Conservation (phyloP, 2,329 filamentous ascomycete genomes). For the Kalaharituber pfeilii region DNA sequence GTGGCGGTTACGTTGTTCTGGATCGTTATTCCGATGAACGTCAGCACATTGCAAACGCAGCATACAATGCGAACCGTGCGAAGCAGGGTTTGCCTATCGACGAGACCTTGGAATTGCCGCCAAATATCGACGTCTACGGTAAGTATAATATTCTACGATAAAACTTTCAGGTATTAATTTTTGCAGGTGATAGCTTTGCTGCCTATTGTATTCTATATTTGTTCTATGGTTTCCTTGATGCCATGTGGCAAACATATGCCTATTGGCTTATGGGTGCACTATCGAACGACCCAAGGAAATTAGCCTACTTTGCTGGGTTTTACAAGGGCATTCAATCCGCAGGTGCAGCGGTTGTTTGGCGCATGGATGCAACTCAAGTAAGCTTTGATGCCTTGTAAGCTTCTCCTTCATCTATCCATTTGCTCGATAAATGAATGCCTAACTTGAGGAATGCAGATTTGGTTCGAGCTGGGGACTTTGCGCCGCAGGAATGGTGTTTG, state of each 20-base stretch:
- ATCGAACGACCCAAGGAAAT: constrained; percentile 79
- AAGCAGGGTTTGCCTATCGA: background rate
- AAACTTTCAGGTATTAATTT: no score
- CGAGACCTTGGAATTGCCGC: background rate
- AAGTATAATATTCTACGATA: background rate
- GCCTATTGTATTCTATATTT: constrained; percentile 67
- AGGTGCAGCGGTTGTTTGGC: constrained; percentile 42
- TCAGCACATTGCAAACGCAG: background rate
- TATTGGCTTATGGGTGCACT: constrained; percentile 96
- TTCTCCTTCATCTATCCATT: background rate
- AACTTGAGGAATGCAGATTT: constrained; percentile 6
- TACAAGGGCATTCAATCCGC: constrained; percentile 78
- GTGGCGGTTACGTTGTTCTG: constrained; percentile 8
- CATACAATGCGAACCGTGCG: background rate
- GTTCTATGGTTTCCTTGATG: constrained; percentile 79
- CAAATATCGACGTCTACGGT: constrained; percentile 12
- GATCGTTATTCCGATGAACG: background rate
- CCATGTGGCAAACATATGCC: constrained; percentile 72
- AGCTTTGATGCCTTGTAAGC: constrained; percentile 14
- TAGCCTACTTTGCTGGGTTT: constrained; percentile 80
- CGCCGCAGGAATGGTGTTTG: constrained; percentile 14
- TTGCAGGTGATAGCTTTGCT: background rate
- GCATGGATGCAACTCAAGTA: constrained; percentile 11
- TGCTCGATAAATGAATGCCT: background rate
- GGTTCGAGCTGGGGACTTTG: constrained; percentile 18